phyloP scores from a whole-genome alignment of 306 rosid species.

The Quercus aquifolioides region DNA sequence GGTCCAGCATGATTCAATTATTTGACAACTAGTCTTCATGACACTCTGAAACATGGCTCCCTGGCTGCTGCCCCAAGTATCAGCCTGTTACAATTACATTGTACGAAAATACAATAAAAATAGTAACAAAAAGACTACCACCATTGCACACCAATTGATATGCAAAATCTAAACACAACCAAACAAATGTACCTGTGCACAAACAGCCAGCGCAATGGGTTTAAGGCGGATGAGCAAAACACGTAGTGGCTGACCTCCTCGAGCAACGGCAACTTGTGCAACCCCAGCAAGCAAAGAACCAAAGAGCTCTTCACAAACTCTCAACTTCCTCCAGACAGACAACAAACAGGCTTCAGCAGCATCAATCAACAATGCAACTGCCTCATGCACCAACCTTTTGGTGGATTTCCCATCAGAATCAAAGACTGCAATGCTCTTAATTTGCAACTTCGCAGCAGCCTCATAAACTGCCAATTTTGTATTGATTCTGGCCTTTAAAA shows the following conservation, averaged over 20 bases:
- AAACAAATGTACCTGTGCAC: conserved; percentile 65
- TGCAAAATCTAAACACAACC: conserved; percentile 12
- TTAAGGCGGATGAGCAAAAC: conserved; percentile 93
- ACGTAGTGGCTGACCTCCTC: conserved; percentile 93
- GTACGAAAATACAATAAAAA: conserved; percentile 4
- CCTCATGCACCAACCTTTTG: conserved; percentile 85
- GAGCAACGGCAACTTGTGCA: conserved; percentile 69
- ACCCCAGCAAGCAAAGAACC: conserved; percentile 74
- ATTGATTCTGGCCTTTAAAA: conserved; percentile 79
- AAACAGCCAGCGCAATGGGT: conserved; percentile 84
- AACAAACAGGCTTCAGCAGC: conserved; percentile 94
- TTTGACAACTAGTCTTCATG: conserved; percentile 71
- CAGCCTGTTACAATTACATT: conserved; percentile 55
- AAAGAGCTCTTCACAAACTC: conserved; percentile 86
- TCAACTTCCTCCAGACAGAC: conserved; percentile 89
- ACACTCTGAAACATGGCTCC: conserved; percentile 93
- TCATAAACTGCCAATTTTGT: conserved; percentile 71
- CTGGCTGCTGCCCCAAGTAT: conserved; percentile 82
- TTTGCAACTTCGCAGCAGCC: conserved; percentile 67
- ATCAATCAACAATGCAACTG: conserved; percentile 88
- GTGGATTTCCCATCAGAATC: conserved; percentile 75
- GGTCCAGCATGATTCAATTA: conserved; percentile 93
- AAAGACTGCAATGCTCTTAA: conserved; percentile 60
- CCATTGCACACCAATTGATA: conserved; percentile 12
- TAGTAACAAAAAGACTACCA: not conserved